Base-by-base conservation (phyloP, 139 green algal genomes). In the Eudorina sp. region DNA sequence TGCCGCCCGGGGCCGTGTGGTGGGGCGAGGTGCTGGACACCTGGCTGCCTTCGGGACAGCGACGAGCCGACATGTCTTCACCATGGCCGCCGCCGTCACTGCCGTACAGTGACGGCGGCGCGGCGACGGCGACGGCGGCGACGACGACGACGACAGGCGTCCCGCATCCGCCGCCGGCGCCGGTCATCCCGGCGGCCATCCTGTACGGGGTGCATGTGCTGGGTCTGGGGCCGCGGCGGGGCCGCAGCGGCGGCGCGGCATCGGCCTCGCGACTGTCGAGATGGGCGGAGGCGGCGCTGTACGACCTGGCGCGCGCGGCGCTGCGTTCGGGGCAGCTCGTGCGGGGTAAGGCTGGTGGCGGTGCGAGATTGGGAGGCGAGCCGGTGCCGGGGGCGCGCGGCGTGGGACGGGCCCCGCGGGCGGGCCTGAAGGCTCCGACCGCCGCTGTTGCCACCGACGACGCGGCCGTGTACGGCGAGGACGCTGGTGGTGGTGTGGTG, bases 121-220 rank as follows among this genome's bases (percentile, higher is more conserved):
- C n/a, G 19, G 62, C 62, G 62, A 29, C 21, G 3, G 62, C 62
- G 62, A 29, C 62, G 27, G 58, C n/a, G 58, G 48, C 48, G 13
- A 69, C 58, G 62, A 29, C 31, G 62, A 72, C 23, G 23, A 21
- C 64, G 34, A n/a, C 31, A 48, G 66, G 64, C 13, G 25, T 40
- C 38, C 64, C 18, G 29, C 29, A 66, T 66, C 7, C 55, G 55
- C 29, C 55, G 55, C 55, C 29, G 55, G 3, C 3, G 55, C 29
- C 5, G 8, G 11, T 43, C 64, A 43, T 76, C 7, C 31, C 4
- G 68, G 14, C 29, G 34, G 70, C 70, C 41, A 16, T 79, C 11
- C 40, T 79, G 70, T 79, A 79, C 70, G 70, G 18, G 58, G 58
- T 21, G 40, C 70, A 53, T 46, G 34, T 75, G 31, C 31, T 75